Evolutionary conservation across 176 grass and related monocot species (phyloP).

Genomic region (Zoysia pacifica): DNA sequence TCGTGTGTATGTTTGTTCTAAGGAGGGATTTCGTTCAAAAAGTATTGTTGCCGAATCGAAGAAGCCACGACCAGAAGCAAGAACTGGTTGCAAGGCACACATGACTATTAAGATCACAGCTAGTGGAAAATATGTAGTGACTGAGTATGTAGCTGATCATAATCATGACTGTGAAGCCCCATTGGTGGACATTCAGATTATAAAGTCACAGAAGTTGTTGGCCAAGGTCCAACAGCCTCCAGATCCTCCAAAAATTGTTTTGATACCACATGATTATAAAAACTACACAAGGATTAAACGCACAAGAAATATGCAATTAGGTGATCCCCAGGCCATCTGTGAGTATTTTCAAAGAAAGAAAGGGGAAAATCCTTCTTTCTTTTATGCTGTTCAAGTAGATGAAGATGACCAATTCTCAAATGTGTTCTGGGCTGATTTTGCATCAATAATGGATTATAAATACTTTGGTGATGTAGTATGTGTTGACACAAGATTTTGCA

Average conservation of each 20-base stretch:
- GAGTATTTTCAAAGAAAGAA: conserved; percentile 88
- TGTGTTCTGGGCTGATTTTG: conserved; percentile 79
- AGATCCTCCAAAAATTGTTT: conserved; percentile 53
- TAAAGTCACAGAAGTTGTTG: conserved; percentile 71
- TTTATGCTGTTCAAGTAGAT: conserved; percentile 84
- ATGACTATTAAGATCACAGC: conserved; percentile 81
- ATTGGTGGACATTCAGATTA: conserved; percentile 76
- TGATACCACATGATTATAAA: conserved; percentile 77
- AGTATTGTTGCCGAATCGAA: conserved; percentile 57
- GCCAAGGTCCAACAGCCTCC: conserved; percentile 63
- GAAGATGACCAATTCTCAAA: conserved; percentile 76
- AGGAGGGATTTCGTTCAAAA: conserved; percentile 71
- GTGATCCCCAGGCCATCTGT: conserved; percentile 66
- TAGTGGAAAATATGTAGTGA: conserved; percentile 69
- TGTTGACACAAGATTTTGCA: conserved; percentile 71
- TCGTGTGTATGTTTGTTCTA: conserved; percentile 75
- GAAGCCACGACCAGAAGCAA: conserved; percentile 61
- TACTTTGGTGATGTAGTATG: conserved; percentile 84
- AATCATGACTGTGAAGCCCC: conserved; percentile 75
- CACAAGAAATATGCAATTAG: conserved; percentile 48
- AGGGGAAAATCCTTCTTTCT: conserved; percentile 76
- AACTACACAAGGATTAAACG: conserved; percentile 69
- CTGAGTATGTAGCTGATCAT: conserved; percentile 71
- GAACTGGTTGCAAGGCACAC: conserved; percentile 78
- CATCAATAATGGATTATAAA: conserved; percentile 72